A percentile compares a stretch with the other conserved stretches of the same genome.
phyloP scores from a whole-genome alignment of 2,329 filamentous ascomycete genomes.

The Lasiodiplodia sp. region DNA sequence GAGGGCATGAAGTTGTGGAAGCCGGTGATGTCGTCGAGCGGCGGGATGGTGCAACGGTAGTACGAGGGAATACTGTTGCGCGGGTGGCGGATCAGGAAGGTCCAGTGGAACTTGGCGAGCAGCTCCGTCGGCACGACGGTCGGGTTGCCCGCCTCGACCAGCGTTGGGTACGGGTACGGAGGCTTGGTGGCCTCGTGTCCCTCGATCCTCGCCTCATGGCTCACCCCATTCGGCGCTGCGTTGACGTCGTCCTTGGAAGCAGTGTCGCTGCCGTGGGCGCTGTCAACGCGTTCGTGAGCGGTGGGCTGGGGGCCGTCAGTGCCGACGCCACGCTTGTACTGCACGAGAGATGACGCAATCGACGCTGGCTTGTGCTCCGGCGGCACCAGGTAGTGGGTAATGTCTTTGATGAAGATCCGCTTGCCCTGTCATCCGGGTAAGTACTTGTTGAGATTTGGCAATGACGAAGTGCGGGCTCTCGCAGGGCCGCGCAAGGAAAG shows the following conservation, averaged over 20 bases:
- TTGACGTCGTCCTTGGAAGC: slow-evolving; percentile 33
- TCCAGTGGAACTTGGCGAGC: slow-evolving; percentile 86
- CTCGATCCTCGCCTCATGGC: slow-evolving; percentile 34
- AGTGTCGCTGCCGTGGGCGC: slow-evolving; percentile 42
- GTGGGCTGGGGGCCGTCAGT: slow-evolving; percentile 49
- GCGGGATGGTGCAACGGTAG: slow-evolving; percentile 91
- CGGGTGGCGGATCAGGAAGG: slow-evolving; percentile 97
- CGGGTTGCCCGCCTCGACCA: slow-evolving; percentile 74
- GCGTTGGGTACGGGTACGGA: slow-evolving; percentile 66
- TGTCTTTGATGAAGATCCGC: slow-evolving; percentile 97
- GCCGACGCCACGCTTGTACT: slow-evolving; percentile 66
- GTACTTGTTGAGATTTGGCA: slow-evolving; percentile 28
- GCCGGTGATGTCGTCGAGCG: slow-evolving; percentile 80
- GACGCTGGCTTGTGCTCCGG: slow-evolving; percentile 71
- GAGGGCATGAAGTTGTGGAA: slow-evolving; percentile 86
- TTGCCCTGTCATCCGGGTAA: slow-evolving; percentile 70
- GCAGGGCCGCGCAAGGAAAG: slow-evolving; percentile 8
- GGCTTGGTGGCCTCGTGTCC: slow-evolving; percentile 36
- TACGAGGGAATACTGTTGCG: slow-evolving; percentile 89
- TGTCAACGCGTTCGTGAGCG: slow-evolving; percentile 32
- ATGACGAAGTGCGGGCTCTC: slow-evolving; percentile 8
- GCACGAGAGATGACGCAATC: slow-evolving; percentile 78
- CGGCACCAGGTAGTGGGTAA: slow-evolving; percentile 88
- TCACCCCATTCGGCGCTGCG: slow-evolving; percentile 44
- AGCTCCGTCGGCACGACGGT: slow-evolving; percentile 80